phyloP scores from a whole-genome alignment of 768 basidiomycete species.

The Calocera viscosa region DNA sequence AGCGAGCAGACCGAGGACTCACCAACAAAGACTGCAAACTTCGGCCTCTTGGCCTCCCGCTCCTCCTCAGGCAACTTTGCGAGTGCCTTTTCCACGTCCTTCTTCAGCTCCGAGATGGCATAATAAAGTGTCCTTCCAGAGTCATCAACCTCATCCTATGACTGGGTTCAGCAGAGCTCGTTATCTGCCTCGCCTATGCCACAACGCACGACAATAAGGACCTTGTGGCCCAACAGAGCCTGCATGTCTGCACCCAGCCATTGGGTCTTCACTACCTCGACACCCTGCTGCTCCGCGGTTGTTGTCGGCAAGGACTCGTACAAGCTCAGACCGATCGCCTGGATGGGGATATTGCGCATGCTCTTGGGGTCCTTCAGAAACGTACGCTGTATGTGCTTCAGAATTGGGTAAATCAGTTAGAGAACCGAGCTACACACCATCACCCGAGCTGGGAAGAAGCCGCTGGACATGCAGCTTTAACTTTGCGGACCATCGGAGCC shows the following conservation, averaged over 20 bases:
- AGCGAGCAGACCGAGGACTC: slow-evolving; percentile 12
- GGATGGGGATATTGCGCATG: slow-evolving; percentile 76
- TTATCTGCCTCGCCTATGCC: slow-evolving; percentile 8
- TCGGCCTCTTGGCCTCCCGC: slow-evolving; percentile 58
- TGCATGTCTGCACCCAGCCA: slow-evolving; percentile 78
- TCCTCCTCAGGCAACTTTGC: slow-evolving; percentile 54
- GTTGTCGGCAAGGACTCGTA: slow-evolving; percentile 81
- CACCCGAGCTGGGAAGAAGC: slow-evolving; percentile 92
- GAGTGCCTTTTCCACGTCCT: slow-evolving; percentile 70
- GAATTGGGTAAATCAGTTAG: not conserved
- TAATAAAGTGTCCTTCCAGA: slow-evolving; percentile 83
- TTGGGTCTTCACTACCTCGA: slow-evolving; percentile 85
- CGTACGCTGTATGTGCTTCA: slow-evolving; percentile 46
- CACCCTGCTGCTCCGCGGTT: slow-evolving; percentile 59
- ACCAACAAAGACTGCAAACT: slow-evolving; percentile 82
- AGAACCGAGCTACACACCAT: slow-evolving; percentile 30
- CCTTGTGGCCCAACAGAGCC: slow-evolving; percentile 62
- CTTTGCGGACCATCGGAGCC: slow-evolving; percentile 1
- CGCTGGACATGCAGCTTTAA: slow-evolving; percentile 35
- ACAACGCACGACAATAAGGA: slow-evolving; percentile 63
- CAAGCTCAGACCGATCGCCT: slow-evolving; percentile 90
- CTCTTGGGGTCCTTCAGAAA: slow-evolving; percentile 61
- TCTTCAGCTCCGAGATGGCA: slow-evolving; percentile 75
- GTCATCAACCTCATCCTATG: slow-evolving; percentile 77
- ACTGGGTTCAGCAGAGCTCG: not conserved